Evolutionary conservation across 257 asterid genomes (phyloP).

Genomic region (Fraxinus americana): DNA sequence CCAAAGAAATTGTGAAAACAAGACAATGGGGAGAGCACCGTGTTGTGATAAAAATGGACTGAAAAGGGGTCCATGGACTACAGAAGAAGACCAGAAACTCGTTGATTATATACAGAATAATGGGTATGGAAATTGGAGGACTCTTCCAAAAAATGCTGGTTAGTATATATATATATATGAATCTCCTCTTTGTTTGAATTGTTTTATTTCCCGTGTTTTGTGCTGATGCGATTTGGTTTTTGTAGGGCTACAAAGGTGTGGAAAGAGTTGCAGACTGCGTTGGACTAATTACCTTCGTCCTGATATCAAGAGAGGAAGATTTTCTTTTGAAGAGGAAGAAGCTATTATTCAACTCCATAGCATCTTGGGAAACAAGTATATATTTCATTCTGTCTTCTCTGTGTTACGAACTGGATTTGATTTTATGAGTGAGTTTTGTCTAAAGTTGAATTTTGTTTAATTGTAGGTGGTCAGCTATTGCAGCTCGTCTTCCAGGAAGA

Average conservation of each 20-base stretch:
- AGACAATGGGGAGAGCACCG: constrained; percentile 72
- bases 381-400: background rate
- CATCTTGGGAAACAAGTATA: constrained; percentile 77
- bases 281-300: constrained; percentile 94
- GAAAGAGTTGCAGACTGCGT: constrained; percentile 81
- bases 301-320: constrained; percentile 73
- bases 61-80: constrained; percentile 92
- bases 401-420: background rate
- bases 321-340: constrained; percentile 81
- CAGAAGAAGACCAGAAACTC: constrained; percentile 78
- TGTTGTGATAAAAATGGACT: constrained; percentile 83
- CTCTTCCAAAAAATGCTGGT: constrained; percentile 86
- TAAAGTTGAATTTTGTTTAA: background rate
- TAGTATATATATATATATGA: background rate
- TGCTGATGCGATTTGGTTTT: background rate
- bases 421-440: background rate
- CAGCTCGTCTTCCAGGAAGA: constrained; percentile 78
- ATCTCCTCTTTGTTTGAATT: background rate
- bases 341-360: constrained; percentile 78
- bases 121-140: constrained; percentile 86
- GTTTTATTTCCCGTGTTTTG: background rate
- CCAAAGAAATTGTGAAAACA: too few species aligned
- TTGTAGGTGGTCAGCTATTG: constrained; percentile 83
- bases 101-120: constrained; percentile 58
- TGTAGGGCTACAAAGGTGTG: constrained; percentile 81